Percentiles rank a stretch among this genome's conserved stretches.
Evolutionary conservation across 2,329 filamentous ascomycete genomes (phyloP).

Genomic region (Epichloe festucae): DNA sequence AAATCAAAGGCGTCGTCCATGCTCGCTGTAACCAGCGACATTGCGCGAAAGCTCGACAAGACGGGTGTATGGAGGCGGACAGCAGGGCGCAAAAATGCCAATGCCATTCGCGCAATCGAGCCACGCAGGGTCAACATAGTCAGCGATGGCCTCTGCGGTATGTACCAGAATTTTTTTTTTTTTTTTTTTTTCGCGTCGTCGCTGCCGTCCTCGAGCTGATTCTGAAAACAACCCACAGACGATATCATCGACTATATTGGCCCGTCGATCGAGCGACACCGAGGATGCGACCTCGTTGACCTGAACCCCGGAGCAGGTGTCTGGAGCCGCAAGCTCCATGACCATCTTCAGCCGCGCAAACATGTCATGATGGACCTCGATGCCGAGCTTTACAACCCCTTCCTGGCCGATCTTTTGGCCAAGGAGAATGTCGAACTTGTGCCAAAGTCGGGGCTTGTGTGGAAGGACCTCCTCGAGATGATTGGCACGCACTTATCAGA

Average conservation of each 20-base stretch:
- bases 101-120: slow-evolving; percentile 10
- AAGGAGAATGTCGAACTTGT: slow-evolving; percentile 36
- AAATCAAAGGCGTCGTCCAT: slow-evolving; percentile 6
- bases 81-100: slow-evolving; percentile 7
- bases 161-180: slow-evolving; percentile 5
- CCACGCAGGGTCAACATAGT: slow-evolving; percentile 38
- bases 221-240: slow-evolving; percentile 30
- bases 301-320: slow-evolving; percentile 69
- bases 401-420: slow-evolving; percentile 45
- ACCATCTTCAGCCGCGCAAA: slow-evolving; percentile 60
- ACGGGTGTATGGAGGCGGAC: slow-evolving; percentile 15
- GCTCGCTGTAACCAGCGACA: slow-evolving; percentile 8
- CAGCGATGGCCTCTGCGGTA: slow-evolving; percentile 36
- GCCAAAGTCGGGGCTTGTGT: slow-evolving; percentile 44
- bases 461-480: slow-evolving; percentile 43
- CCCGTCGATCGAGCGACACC: slow-evolving; percentile 53
- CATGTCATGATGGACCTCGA: slow-evolving; percentile 77
- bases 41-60: slow-evolving; percentile 14
- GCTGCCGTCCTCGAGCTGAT: background rate
- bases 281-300: slow-evolving; percentile 76
- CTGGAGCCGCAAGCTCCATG: slow-evolving; percentile 66
- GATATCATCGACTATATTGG: slow-evolving; percentile 59
- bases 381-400: slow-evolving; percentile 39
- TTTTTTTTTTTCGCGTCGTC: background rate
- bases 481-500: slow-evolving; percentile 39